Evolutionary conservation across 2,329 filamentous ascomycete species (phyloP), one percentile per base, ranked within the genome.

Genomic region (Akanthomyces muscarius): DNA sequence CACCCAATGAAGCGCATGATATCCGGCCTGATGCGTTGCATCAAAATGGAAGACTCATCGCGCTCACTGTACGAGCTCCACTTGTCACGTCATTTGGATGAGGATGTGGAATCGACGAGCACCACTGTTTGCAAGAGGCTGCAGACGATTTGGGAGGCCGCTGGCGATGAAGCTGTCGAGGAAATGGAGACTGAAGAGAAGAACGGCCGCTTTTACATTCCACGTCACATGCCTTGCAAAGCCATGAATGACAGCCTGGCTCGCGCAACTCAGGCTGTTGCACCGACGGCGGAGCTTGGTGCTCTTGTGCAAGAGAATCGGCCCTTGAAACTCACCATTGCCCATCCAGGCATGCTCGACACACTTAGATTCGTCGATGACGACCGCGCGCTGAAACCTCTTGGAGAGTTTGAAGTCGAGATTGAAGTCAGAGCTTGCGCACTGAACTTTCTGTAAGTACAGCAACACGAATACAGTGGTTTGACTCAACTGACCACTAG

Each of bases 341-440:
- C 66, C 41, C 65, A 65, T 18, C 60, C 66, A 23, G 71, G 72
- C 21, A 64, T 71, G 0, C 66, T 74, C 2, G 70, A 74, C 41
- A 72, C 69, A 0, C 59, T 75, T 3, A 59, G 63, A 16, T 75
- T 74, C 61, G 64, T 36, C n/a, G 68, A 71, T 3, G 71, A 75
- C 42, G 66, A 36, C 66, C 11, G 54, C 63, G 14, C 33, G 10
- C 33, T 36, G 33, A 7, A 36, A 11, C 33, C 33, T 2, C 33
- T 36, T 36, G 33, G 33, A 36, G 33, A 36, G 33, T 36, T 36
- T 36, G 66, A 71, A 13, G 63, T 77, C n/a, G 72, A 77, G 61
- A 67, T 77, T 14, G 65, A 73, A 28, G 56, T 69, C 2, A 67
- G 68, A 57, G 72, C 74, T 1, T 55, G 52, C 23, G 52, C 14